Evolutionary conservation across 1,284 basidiomycete species (phyloP), one percentile per base, ranked within the genome.

Genomic region (Cutaneotrichosporon dermatis): DNA sequence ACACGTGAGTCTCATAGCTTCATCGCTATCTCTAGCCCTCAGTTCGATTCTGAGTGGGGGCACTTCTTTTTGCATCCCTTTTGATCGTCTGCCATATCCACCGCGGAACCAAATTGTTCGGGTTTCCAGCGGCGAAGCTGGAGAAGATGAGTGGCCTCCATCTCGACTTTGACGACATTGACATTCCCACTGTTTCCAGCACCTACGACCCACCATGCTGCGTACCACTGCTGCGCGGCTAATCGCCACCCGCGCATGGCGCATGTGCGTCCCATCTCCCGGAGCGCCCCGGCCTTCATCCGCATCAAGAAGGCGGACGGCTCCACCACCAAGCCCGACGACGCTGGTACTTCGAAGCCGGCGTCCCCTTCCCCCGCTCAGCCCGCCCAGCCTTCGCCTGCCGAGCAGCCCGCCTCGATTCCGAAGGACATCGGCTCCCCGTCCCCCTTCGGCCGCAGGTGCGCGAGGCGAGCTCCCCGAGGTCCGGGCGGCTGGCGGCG

Each of bases 401-500:
- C 71, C 7, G 67, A 70, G 55, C 51, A 64, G 58, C 71, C 71
- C 10, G 68, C 68, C 9, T 42, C 57, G 12, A 62, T 66, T 6
- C 69, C 72, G 13, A 58, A 64, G 11, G 63, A 67, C 36, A 60
- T 66, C 49, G 43, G 51, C 7, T 39, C 68, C n/a, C 48, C 64
- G 4, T 55, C 63, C n/a, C 53, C 66, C 10, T 68, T 69, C 35
- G 68, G 54, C 69, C 71, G 13, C 35, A 61, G 42, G 64, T 69
- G 36, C 57, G 41, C 58, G n/a, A 41, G 4, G 36, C 50, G 45
- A 33, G 50, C 9, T 36, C 57, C 15, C 42, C 40, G 25, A 46
- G 16, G 44, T 39, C 39, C 34, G 54, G n/a, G 25, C 51, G 9
- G 35, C 50, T n/a, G 13, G 54, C 16, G 39, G 45, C 16, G 54